Conservation (phyloP, 139 green algal genomes). For the Chlamydomonas eustigma region DNA sequence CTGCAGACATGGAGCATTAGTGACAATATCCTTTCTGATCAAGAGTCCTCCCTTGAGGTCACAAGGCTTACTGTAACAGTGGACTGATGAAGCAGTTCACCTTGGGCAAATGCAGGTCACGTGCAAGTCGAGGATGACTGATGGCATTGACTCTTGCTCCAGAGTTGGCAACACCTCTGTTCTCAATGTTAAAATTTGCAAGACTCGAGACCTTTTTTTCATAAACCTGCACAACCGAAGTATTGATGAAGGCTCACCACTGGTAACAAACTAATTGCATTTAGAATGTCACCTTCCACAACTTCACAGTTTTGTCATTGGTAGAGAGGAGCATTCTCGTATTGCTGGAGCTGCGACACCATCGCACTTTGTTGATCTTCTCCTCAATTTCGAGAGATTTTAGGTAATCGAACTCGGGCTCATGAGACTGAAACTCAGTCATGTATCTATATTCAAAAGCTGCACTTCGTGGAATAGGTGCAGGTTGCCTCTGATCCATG, state of each 20-base stretch:
- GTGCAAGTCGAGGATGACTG: neutral
- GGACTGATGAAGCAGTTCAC: no score
- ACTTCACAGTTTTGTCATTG: constrained; percentile 99
- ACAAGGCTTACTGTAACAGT: no score
- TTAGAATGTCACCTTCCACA: constrained; percentile 98
- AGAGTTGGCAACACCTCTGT: neutral
- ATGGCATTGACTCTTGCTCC: neutral
- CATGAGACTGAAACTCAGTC: constrained; percentile 98
- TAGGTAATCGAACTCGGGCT: constrained; percentile 96
- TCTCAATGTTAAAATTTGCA: constrained; percentile 79
- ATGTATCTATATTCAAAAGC: constrained; percentile 92
- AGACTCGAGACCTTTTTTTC: constrained; percentile 81
- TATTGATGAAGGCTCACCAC: no score
- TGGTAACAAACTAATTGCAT: no score
- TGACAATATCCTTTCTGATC: no score
- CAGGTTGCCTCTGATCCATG: constrained; percentile 42
- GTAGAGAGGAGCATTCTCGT: constrained; percentile 80
- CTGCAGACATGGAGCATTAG: no score
- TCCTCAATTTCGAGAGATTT: constrained; percentile 99
- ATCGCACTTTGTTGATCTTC: constrained; percentile 98
- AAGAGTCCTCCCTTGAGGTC: no score
- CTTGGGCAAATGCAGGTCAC: constrained; percentile 5
- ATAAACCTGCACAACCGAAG: constrained; percentile 56
- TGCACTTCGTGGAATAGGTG: constrained; percentile 27
- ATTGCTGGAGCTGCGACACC: constrained; percentile 61